Base-by-base conservation (phyloP, 2,329 filamentous ascomycete species). In the Juglanconis oblonga region DNA sequence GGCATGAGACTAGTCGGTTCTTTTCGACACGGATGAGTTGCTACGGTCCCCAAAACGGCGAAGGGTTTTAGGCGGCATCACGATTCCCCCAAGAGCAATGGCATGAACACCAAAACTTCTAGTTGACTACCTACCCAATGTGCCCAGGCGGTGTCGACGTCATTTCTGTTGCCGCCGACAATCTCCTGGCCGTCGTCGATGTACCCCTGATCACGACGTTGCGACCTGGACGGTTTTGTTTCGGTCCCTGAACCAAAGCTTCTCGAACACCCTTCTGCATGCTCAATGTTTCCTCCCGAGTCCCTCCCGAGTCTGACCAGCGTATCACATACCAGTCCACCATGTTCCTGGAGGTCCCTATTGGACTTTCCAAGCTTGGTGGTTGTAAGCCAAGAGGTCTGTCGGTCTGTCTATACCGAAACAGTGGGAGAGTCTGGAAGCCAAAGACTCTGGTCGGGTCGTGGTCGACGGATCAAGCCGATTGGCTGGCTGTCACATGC, bases 51-150 rank as follows among this genome's bases (percentile, higher is more conserved):
- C 3, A 48, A 29, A 31, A 48, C 3, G 53, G 53, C 33, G 49
- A 45, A 50, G 55, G 31, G 42, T 55, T 52, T 29, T 42, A 57
- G 54, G 58, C 55, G 52, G 32, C 48, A 50, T 47, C 58, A 58
- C 53, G 58, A 63, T 61, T 61, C 50, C 61, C 61, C 61, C 51
- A 58, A 42, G 54, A 55, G 54, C 61, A 58, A 61, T 55, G 50
- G 29, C 29, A 58, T 29, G 38, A 50, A 29, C 17, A 40, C 36
- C 29, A 31, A 38, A 33, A 4, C 24, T 32, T 40, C 4, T 48
- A 13, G 3, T n/a, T 52, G 10, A 17, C 11, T 29, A 13, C 17
- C 6, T 3, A 3, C 29, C 14, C 35, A 33, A 13, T 24, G 7
- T 36, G 33, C 14, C 31, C 13, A 36, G 4, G 31, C 49, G 44